Evolutionary conservation across 1,284 basidiomycete species (phyloP).

Genomic region (Ustilago cynodontis): DNA sequence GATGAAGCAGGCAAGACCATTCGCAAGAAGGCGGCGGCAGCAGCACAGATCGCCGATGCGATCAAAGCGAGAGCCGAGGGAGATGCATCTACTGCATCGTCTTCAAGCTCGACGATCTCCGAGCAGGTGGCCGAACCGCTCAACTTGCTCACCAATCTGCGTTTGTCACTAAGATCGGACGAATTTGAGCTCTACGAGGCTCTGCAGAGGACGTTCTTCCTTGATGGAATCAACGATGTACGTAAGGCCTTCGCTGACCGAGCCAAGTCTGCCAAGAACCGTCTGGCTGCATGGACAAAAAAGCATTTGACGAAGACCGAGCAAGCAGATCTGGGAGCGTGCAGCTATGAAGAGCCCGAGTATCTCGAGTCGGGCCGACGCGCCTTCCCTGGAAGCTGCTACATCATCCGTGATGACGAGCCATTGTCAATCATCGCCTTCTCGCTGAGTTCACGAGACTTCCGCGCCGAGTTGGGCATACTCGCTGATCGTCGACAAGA

Average conservation of each 20-base stretch:
- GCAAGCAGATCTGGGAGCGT: conserved; percentile 36
- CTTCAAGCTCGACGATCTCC: conserved; percentile 22
- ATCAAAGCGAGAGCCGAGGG: not conserved
- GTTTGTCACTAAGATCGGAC: conserved; percentile 43
- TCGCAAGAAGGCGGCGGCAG: conserved; percentile 23
- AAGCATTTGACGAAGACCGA: conserved; percentile 61
- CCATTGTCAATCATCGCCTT: conserved; percentile 64
- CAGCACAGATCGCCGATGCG: not conserved
- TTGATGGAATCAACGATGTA: conserved; percentile 56
- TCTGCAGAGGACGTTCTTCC: conserved; percentile 42
- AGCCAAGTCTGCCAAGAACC: conserved; percentile 57
- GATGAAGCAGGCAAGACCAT: conserved; percentile 60
- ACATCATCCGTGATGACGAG: conserved; percentile 61
- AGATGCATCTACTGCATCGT: not conserved
- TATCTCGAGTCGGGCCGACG: conserved; percentile 46
- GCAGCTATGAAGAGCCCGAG: conserved; percentile 54
- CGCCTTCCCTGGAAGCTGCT: conserved; percentile 56
- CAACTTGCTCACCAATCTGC: conserved; percentile 45
- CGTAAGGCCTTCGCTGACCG: conserved; percentile 59
- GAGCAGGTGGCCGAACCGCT: conserved; percentile 40
- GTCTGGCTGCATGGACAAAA: conserved; percentile 55
- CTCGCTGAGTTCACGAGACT: conserved; percentile 62
- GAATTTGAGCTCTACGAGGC: conserved; percentile 63
- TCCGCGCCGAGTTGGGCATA: conserved; percentile 48
- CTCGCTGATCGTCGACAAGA: conserved; percentile 28